Evolutionary conservation across 768 basidiomycete species (phyloP).

Genomic region (Boletus speciosus): DNA sequence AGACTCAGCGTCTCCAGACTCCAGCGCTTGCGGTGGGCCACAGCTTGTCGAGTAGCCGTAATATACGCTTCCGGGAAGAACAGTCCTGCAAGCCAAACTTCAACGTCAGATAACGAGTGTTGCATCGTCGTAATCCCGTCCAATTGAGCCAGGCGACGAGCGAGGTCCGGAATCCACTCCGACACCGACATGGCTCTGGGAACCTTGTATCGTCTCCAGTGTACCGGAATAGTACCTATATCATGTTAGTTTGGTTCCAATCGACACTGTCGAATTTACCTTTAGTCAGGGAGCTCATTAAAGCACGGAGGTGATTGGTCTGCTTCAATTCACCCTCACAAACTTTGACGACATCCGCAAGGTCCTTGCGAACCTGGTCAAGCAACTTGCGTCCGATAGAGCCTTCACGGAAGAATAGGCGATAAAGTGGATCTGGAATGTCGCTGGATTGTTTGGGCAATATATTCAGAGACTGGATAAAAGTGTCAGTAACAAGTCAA

Average conservation of each 20-base stretch:
- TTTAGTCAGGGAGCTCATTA: slow-evolving; percentile 89
- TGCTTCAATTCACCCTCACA: slow-evolving; percentile 88
- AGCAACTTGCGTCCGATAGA: slow-evolving; percentile 75
- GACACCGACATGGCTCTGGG: slow-evolving; percentile 76
- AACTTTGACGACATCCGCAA: slow-evolving; percentile 76
- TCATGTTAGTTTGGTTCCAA: slow-evolving; percentile 10
- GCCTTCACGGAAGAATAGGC: slow-evolving; percentile 88
- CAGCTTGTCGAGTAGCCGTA: slow-evolving; percentile 93
- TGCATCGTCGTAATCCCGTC: slow-evolving; percentile 53
- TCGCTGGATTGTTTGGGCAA: slow-evolving; percentile 64
- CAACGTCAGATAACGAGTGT: slow-evolving; percentile 61
- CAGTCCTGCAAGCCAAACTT: slow-evolving; percentile 90
- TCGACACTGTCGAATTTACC: slow-evolving; percentile 43
- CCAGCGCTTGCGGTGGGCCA: slow-evolving; percentile 89
- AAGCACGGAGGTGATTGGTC: slow-evolving; percentile 89
- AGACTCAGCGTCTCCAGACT: slow-evolving; percentile 86
- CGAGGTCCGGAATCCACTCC: slow-evolving; percentile 82
- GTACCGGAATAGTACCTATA: slow-evolving; percentile 79
- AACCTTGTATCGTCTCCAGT: slow-evolving; percentile 91
- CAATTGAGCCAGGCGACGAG: slow-evolving; percentile 78
- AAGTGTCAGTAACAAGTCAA: slow-evolving; percentile 9
- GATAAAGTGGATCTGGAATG: slow-evolving; percentile 79
- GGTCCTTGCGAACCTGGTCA: slow-evolving; percentile 74
- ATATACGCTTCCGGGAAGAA: slow-evolving; percentile 98
- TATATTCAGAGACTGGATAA: slow-evolving; percentile 55